Base-by-base conservation (phyloP, 805 yeast species). In the Starmerella floricola region DNA sequence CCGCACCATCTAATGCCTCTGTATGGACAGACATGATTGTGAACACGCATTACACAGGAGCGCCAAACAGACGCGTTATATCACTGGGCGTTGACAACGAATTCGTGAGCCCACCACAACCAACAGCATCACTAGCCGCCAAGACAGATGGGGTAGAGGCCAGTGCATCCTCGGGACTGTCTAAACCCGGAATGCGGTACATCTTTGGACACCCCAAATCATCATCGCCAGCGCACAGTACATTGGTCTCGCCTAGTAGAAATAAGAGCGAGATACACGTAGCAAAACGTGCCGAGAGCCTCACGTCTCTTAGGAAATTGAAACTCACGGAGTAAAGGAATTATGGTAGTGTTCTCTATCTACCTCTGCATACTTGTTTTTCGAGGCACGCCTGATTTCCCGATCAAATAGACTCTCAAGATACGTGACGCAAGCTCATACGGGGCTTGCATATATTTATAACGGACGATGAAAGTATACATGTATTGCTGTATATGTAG, bases 11-110 rank as follows among this genome's bases (percentile, higher is more conserved):
- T 23, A 17, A 21, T 4, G 40, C 43, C 8, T 11, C 36, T 2
- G 17, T 31, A n/a, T 41, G 45, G 46, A 46, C 42, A 19, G 28
- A 36, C 33, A 46, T 48, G 52, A 38, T 51, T 5, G 43, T 50
- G 37, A 50, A 48, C 30, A 11, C 35, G 28, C 45, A 49, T 13
- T 28, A 41, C 31, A 42, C 46, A 13, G 52, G 52, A 10, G 27
- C 40, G 16, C 32, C 49, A 12, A 31, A 27, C 13, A 44, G 48
- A 12, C 54, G 56, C 13, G 52, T 41, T 10, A 20, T 51, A 8
- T 50, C 55, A 3, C 23, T 44, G 30, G 55, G 55, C 15, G 48
- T 51, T 6, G 56, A 53, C 39, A 42, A 38, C 33, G 43, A 41
- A 15, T 38, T 40, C 15, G 23, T 29, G 21, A 21, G 30, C 8